Evolutionary conservation across 2,329 filamentous ascomycete species (phyloP).

Genomic region (Madurella mycetomatis): DNA sequence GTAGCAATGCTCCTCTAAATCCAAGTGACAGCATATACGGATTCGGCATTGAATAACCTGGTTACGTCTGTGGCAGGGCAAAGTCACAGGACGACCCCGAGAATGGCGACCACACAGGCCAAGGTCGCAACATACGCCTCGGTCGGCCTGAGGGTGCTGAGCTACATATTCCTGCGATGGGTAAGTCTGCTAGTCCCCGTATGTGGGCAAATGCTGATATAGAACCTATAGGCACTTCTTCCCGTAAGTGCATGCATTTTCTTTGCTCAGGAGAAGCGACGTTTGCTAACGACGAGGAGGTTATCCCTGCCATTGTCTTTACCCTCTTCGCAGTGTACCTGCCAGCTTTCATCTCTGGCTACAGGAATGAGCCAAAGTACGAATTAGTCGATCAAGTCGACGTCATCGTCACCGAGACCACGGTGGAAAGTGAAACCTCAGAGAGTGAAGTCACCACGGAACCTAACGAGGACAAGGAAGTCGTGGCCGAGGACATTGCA

Average conservation of each 20-base stretch:
- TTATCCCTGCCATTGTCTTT: conserved; percentile 41
- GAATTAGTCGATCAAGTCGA: conserved; percentile 58
- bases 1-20: background rate
- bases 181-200: conserved; percentile 36
- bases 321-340: conserved; percentile 63
- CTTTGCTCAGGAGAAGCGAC: background rate
- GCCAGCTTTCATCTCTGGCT: conserved; percentile 58
- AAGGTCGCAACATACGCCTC: conserved; percentile 42
- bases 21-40: background rate
- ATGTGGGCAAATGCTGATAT: conserved; percentile 13
- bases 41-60: background rate
- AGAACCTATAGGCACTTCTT: conserved; percentile 29
- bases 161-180: conserved; percentile 60
- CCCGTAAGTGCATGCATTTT: conserved; percentile 30
- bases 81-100: background rate
- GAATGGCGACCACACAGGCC: conserved; percentile 30
- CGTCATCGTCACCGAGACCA: conserved; percentile 47
- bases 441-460: conserved; percentile 30
- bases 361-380: conserved; percentile 52
- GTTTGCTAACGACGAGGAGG: conserved; percentile 15
- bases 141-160: conserved; percentile 43
- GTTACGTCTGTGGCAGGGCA: background rate
- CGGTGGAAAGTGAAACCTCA: conserved; percentile 22
- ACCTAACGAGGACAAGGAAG: conserved; percentile 24
- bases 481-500: conserved; percentile 43